Percentiles rank a stretch among this genome's conserved stretches.
These are phyloP conservation scores for Trichosporon ovoides DNA, from an alignment of 1,284 basidiomycete genomes.

Conservation along the genomic window DNA sequence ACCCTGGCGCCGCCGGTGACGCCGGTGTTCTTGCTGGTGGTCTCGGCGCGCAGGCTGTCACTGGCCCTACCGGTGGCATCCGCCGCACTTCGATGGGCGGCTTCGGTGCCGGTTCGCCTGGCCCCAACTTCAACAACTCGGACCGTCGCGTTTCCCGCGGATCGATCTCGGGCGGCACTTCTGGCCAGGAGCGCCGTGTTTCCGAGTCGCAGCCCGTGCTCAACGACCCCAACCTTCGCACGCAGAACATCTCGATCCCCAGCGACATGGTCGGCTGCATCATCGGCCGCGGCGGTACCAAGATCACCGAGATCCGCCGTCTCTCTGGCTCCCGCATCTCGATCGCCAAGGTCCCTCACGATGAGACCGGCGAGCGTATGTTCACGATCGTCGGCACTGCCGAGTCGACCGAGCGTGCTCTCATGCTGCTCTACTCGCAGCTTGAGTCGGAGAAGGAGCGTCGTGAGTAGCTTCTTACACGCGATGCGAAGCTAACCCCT, in stretches of 20 bases:
- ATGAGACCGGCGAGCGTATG: slow-evolving; percentile 98
- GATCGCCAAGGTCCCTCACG: slow-evolving; percentile 96
- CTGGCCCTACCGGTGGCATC: slow-evolving; percentile 50
- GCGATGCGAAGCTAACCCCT: not conserved
- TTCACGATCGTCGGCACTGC: slow-evolving; percentile 97
- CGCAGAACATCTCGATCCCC: slow-evolving; percentile 98
- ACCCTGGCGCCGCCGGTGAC: slow-evolving; percentile 80
- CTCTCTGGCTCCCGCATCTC: slow-evolving; percentile 94
- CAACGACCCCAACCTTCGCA: slow-evolving; percentile 69
- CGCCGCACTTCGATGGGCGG: slow-evolving; percentile 42
- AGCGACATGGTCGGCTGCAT: slow-evolving; percentile 99
- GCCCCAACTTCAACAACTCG: slow-evolving; percentile 16
- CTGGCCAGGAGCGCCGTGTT: slow-evolving; percentile 35
- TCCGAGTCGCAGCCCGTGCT: slow-evolving; percentile 54
- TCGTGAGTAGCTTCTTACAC: slow-evolving; percentile 50
- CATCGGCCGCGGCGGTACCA: slow-evolving; percentile 92
- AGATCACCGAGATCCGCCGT: slow-evolving; percentile 97
- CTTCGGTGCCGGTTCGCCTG: slow-evolving; percentile 20
- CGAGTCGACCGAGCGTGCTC: slow-evolving; percentile 91
- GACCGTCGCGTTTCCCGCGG: slow-evolving; percentile 23
- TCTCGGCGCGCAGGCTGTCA: slow-evolving; percentile 48
- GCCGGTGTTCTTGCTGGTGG: slow-evolving; percentile 54
- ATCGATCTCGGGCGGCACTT: slow-evolving; percentile 30
- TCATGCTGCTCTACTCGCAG: slow-evolving; percentile 95
- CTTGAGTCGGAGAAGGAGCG: slow-evolving; percentile 93